Evolutionary conservation across 139 green algal genomes (phyloP), one percentile per base, ranked within the genome.

Genomic region (Gonium pectorale): DNA sequence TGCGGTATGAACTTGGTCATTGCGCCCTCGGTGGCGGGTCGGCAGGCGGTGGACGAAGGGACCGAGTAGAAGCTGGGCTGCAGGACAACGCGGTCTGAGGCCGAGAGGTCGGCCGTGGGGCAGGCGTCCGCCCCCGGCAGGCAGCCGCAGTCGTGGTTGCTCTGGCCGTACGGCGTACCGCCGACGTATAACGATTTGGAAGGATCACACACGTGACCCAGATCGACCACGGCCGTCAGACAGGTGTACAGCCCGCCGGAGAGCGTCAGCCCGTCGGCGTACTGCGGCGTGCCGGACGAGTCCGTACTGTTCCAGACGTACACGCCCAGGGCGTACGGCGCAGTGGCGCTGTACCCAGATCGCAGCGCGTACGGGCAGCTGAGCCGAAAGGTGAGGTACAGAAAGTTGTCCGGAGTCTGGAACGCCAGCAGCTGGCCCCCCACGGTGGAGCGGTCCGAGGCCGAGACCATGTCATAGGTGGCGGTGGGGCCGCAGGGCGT

Each of bases 281-380:
- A 83, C 77, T 83, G 77, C 22, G 69, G 44, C n/a, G 1, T n/a
- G 67, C 41, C 69, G 17, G 17, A 17, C 31, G n/a, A 31, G n/a
- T 79, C 46, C 5, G 77, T 83, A 26, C 5, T 49, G 62, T 83
- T 73, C 77, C 77, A 83, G 8, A 73, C 19, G 33, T 74, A 83
- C 43, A 83, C n/a, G 31, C 77, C 77, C 33, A 83, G 5, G 22
- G 6, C 19, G 59, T 38, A 79, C 5, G 44, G 69, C 46, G n/a
- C 44, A 33, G n/a, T n/a, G n/a, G n/a, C n/a, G n/a, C n/a, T n/a
- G n/a, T n/a, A n/a, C n/a, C 77, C 77, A 0, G 77, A 62, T 5
- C 77, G 60, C 24, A 83, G 62, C 17, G 77, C 64, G 40, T 74
- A 83, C 31, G 77, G 77, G 41, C 77, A 83, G 44, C 40, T 5